These are phyloP conservation scores for Amyloporia xantha DNA, from an alignment of 768 basidiomycete genomes.

Conservation along the genomic window DNA sequence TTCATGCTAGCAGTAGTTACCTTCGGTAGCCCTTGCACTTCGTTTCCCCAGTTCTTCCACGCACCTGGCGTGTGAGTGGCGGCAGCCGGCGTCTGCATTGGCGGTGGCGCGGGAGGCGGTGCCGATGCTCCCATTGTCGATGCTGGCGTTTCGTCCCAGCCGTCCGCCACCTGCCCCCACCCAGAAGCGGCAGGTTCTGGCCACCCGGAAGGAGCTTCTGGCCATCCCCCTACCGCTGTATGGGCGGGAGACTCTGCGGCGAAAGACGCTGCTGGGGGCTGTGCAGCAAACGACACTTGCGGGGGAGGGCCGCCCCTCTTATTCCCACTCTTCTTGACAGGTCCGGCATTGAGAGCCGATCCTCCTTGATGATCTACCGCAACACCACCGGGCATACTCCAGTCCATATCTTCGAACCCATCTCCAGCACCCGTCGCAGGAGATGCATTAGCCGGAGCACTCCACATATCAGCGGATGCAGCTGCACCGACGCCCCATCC, in stretches of 20 bases:
- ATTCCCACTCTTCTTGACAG: neutral
- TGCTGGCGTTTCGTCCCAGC: constrained; percentile 5
- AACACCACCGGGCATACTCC: neutral
- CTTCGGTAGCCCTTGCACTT: constrained; percentile 11
- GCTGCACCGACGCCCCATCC: neutral
- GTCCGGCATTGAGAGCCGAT: neutral
- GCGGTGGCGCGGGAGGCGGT: constrained; percentile 1
- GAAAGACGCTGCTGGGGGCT: neutral
- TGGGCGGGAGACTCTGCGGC: neutral
- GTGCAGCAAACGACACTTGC: neutral
- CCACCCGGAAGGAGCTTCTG: neutral
- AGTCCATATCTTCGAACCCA: constrained; percentile 1
- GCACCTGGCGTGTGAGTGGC: constrained; percentile 1
- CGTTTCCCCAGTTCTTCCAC: constrained; percentile 16
- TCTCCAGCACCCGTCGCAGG: neutral
- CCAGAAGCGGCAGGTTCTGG: neutral
- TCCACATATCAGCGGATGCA: neutral
- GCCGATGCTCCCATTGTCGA: constrained; percentile 5
- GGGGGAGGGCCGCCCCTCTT: constrained; percentile 1
- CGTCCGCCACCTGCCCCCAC: neutral
- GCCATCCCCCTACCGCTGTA: neutral
- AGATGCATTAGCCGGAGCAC: neutral
- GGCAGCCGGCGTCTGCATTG: constrained; percentile 5
- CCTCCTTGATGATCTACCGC: neutral
- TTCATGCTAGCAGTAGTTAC: constrained; percentile 10